Evolutionary conservation across 192 early-diverging fungal species (phyloP).

Genomic region (Haplosporangium gracile): DNA sequence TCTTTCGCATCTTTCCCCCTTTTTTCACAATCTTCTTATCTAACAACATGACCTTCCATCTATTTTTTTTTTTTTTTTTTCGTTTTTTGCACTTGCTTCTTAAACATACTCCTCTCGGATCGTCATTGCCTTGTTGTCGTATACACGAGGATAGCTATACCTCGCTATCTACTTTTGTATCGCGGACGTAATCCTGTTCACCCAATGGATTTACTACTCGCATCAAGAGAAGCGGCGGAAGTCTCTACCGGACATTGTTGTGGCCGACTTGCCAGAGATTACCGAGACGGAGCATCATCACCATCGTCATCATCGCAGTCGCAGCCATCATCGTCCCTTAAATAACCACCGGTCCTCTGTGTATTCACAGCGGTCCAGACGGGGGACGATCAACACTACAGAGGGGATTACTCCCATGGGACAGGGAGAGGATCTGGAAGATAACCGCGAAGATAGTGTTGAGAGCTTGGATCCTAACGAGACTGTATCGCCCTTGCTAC

Average conservation of each 20-base stretch:
- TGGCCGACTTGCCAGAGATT: conserved; percentile 23
- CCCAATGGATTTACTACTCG: conserved; percentile 59
- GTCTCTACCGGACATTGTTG: conserved; percentile 18
- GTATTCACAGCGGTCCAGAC: background rate
- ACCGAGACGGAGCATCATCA: conserved; percentile 10
- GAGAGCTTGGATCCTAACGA: conserved; percentile 6
- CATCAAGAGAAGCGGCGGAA: conserved; percentile 20
- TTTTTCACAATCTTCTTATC: background rate
- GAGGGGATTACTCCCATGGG: background rate
- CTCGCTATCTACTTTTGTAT: conserved; percentile 65
- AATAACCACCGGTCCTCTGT: background rate
- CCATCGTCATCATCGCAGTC: conserved; percentile 18
- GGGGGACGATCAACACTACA: background rate
- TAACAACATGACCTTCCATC: background rate
- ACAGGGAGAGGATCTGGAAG: background rate
- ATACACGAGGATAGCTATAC: conserved; percentile 51
- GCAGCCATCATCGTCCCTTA: conserved; percentile 11
- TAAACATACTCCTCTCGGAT: conserved; percentile 25
- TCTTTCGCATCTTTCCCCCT: background rate
- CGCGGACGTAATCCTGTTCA: conserved; percentile 55
- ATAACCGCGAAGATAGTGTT: background rate
- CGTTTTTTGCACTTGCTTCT: background rate
- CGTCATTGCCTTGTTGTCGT: conserved; percentile 20
- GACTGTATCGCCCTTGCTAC: conserved; percentile 12
- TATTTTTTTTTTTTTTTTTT: background rate